Conservation (phyloP, 2,329 filamentous ascomycete genomes). For the Colletotrichum tropicale region DNA sequence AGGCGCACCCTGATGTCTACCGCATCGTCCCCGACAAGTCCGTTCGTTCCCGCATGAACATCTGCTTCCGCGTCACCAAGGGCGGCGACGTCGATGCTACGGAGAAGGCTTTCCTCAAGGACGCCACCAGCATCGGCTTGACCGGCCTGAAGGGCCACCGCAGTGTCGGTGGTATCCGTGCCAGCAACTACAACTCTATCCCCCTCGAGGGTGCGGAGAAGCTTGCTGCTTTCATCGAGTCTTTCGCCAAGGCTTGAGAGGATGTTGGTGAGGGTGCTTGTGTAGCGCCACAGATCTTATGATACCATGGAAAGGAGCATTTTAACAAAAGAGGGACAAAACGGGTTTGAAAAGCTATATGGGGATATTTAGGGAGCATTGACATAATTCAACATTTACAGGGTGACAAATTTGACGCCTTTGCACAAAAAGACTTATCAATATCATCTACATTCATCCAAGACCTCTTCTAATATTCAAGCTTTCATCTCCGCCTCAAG, state of each 20-base stretch:
- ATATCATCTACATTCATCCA: background rate
- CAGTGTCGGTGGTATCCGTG: constrained; percentile 83
- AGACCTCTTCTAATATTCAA: background rate
- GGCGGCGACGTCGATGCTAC: constrained; percentile 65
- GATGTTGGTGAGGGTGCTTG: background rate
- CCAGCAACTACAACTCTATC: constrained; percentile 90
- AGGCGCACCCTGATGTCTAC: constrained; percentile 76
- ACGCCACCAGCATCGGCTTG: constrained; percentile 70
- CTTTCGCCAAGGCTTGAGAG: constrained; percentile 49
- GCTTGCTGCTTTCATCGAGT: constrained; percentile 65
- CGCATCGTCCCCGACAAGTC: constrained; percentile 75
- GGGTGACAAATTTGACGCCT: background rate
- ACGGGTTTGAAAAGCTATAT: background rate
- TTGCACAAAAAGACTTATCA: background rate
- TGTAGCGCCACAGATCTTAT: background rate
- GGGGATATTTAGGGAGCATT: background rate
- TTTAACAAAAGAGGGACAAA: background rate
- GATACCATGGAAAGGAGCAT: constrained; percentile 8
- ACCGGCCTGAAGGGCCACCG: constrained; percentile 89
- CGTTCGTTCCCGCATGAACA: constrained; percentile 88
- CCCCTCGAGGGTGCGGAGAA: constrained; percentile 69
- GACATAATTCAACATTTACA: constrained; percentile 7
- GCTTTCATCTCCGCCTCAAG: constrained; percentile 54
- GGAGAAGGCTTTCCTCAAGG: constrained; percentile 81
- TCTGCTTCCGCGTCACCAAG: constrained; percentile 81